These are phyloP conservation scores for Drosera spatulata DNA, from an alignment of 179 eudicot species.

Conservation along the genomic window DNA sequence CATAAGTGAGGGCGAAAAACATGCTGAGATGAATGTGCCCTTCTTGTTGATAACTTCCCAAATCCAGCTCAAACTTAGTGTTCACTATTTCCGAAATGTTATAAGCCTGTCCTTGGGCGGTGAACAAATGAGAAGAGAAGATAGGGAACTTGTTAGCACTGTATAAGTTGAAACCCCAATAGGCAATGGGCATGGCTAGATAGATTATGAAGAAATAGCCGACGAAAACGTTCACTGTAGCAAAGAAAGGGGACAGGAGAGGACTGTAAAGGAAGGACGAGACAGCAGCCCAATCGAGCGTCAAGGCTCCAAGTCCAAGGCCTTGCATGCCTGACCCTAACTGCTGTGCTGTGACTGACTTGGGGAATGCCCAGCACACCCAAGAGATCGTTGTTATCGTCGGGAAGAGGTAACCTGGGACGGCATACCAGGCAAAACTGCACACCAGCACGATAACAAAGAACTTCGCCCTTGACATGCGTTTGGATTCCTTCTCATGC, in stretches of 20 bases:
- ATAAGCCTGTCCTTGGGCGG: slow-evolving; percentile 47
- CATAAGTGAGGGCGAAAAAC: slow-evolving; percentile 2
- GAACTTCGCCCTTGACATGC: slow-evolving; percentile 69
- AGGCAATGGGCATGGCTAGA: slow-evolving; percentile 54
- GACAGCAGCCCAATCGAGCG: slow-evolving; percentile 76
- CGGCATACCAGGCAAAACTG: slow-evolving; percentile 64
- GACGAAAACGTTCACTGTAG: slow-evolving; percentile 53
- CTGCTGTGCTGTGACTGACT: slow-evolving; percentile 88
- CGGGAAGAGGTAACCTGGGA: slow-evolving; percentile 79
- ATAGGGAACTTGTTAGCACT: slow-evolving; percentile 56
- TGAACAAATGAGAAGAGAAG: slow-evolving; percentile 70
- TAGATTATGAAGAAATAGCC: slow-evolving; percentile 56
- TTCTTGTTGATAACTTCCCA: background rate
- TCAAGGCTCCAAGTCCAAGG: slow-evolving; percentile 67
- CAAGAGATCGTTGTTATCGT: slow-evolving; percentile 72
- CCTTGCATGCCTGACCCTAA: slow-evolving; percentile 84
- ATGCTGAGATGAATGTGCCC: slow-evolving; percentile 2
- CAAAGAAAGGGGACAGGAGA: slow-evolving; percentile 69
- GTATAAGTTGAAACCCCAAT: slow-evolving; percentile 75
- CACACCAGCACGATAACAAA: slow-evolving; percentile 62
- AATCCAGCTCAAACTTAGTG: slow-evolving; percentile 1
- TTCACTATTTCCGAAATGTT: slow-evolving; percentile 27
- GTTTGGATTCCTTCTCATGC: slow-evolving; percentile 50
- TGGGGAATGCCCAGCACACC: slow-evolving; percentile 73
- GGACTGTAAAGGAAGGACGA: slow-evolving; percentile 78